Evolutionary conservation across 495 filamentous ascomycete genomes (phyloP), one percentile per base, ranked within the genome.

Genomic region (Xylaria acuta): DNA sequence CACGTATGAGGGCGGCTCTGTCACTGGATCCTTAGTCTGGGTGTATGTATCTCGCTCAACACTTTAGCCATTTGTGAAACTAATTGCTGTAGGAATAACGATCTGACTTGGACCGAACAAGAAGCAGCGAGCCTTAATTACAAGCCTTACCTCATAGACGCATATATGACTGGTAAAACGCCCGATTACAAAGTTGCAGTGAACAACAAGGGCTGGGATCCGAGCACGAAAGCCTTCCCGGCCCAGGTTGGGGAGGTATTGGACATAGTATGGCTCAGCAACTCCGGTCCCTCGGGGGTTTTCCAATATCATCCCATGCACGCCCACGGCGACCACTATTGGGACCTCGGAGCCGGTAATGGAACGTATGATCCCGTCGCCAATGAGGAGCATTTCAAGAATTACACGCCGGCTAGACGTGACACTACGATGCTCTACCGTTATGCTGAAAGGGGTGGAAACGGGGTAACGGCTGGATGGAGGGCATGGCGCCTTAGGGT

Each of bases 251-350:
- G 87, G 22, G 89, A 92, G 73, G 86, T 90, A 12, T 72, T 92
- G n/a, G 90, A 92, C 69, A 89, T 90, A 40, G 82, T 90, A 41
- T 80, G 85, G 71, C 82, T 87, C 62, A 77, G 77, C 34, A 89
- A 90, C 73, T 84, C 84, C 11, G 85, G 85, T 0, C 76, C 83
- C 9, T 75, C 73, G 11, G 88, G 86, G 8, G 80, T 81, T 3
- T 79, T 88, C n/a, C 86, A 90, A 63, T 80, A 81, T 2, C 90
- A 92, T 68, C 90, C 90, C 4, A 90, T 87, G 78, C 90, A 91
- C 73, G 83, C 80, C 0, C 90, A 91, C 75, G 87, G 88, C 11
- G 77, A 83, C 54, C 89, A 90, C 72, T 84, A 83, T 70, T 90
- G 85, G 75, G 89, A 91, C 74, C 77, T 90, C 14, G 90, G 90